Base-by-base conservation (phyloP, 2,329 filamentous ascomycete species). In the Arthrobotrys conoides region DNA sequence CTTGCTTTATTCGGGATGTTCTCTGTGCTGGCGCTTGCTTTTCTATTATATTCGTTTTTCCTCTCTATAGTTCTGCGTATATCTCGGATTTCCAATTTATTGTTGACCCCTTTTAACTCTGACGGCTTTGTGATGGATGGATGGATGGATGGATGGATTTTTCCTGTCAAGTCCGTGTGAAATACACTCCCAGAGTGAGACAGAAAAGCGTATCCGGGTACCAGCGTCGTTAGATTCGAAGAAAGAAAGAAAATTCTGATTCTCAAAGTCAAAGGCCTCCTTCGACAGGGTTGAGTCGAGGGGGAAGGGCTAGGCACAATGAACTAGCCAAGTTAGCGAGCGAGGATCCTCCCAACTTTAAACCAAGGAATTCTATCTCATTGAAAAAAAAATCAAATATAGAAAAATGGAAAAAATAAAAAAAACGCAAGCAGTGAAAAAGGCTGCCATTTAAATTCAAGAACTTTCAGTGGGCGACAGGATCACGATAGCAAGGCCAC, bases 401-500 rank as follows among this genome's bases (percentile, higher is more conserved):
- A 57, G 36, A 38, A 36, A 57, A 12, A 36, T 20, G 20, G 66
- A 76, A 59, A 24, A 41, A 53, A 46, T 49, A 57, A 76, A 76
- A 61, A 30, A 57, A 53, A 53, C 6, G 27, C 38, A 22, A 48
- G 24, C 22, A 57, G 30, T 20, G 53, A 49, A 44, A 73, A 73
- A 67, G 70, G 70, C 61, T 71, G 61, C 66, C 61, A 77, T 70
- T 61, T 59, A 59, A 76, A 71, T 61, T 38, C 53, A 46, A 33
- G 41, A 30, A 44, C 51, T 38, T 61, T 27, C 22, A 59, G 53
- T 16, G 44, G 44, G n/a, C 24, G 57, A 70, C 51, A 48, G 72
- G 61, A 64, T 64, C 61, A 71, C 44, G 73, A 71, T 77, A 76
- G 49, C 66, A 76, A 73, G 51, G 61, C 46, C 24, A 51, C 48